Evolutionary conservation across 1,284 basidiomycete genomes (phyloP).

Genomic region (Mrakiaceae sp.): DNA sequence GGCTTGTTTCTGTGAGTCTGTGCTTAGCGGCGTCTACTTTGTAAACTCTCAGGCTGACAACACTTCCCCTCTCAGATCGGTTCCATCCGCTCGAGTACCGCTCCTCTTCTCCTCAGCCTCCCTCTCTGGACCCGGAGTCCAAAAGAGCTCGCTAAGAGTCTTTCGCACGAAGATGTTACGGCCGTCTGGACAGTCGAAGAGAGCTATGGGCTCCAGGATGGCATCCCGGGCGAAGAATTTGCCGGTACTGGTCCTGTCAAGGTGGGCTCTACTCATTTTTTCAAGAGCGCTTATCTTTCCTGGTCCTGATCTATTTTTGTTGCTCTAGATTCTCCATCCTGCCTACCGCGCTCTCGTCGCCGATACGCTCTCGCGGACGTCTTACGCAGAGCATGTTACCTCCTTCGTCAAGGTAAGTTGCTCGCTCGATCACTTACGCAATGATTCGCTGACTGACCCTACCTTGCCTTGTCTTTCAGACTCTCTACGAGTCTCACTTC

Average conservation of each 20-base stretch:
- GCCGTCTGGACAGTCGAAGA: neutral
- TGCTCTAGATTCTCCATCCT: neutral
- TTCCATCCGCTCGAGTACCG: neutral
- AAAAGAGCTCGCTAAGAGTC: neutral
- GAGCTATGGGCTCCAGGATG: neutral
- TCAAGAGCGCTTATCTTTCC: neutral
- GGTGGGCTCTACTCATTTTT: neutral
- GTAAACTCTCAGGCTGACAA: too few species aligned
- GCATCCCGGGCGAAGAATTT: neutral
- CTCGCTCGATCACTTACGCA: neutral
- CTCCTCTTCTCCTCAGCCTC: neutral
- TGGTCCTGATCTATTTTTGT: neutral
- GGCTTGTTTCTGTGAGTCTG: neutral
- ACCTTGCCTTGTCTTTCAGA: neutral
- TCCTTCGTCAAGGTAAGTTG: conserved; percentile 1
- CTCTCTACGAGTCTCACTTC: conserved; percentile 4
- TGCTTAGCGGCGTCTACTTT: too few species aligned
- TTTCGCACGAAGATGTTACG: neutral
- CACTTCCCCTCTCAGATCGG: neutral
- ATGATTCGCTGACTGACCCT: neutral
- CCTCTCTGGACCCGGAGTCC: neutral
- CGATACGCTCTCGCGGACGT: neutral
- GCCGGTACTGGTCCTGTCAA: neutral
- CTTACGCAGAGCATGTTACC: conserved; percentile 2
- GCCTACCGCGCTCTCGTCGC: neutral